Conservation (phyloP, 495 filamentous ascomycete species). For the Xylaria venustula region DNA sequence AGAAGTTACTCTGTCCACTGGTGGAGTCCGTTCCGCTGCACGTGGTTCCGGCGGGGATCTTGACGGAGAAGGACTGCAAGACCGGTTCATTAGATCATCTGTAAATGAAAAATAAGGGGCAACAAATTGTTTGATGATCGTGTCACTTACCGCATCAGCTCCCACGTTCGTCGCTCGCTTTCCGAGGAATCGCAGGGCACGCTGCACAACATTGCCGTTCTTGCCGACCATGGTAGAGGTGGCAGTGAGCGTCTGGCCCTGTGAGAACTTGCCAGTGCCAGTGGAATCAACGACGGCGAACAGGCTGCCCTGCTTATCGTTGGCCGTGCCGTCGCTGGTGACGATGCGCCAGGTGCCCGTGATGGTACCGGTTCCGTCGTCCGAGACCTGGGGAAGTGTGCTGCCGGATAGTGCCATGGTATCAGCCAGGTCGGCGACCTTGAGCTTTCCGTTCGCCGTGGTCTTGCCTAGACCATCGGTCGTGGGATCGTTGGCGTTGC, state of each 20-base stretch:
- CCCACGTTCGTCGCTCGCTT: slow-evolving; percentile 8
- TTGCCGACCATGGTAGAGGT: slow-evolving; percentile 6
- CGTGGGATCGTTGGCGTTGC: slow-evolving; percentile 4
- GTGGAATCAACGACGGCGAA: slow-evolving; percentile 7
- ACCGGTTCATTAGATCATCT: background rate
- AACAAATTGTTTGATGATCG: too few relatives aligned
- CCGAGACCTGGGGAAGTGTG: slow-evolving; percentile 8
- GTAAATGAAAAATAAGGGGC: background rate
- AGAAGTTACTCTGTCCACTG: slow-evolving; percentile 9
- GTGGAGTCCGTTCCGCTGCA: slow-evolving; percentile 2
- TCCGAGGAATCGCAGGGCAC: slow-evolving; percentile 1
- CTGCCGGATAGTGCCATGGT: slow-evolving; percentile 6
- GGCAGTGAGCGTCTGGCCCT: background rate
- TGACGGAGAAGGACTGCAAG: background rate
- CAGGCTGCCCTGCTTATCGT: slow-evolving; percentile 4
- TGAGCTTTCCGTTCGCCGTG: slow-evolving; percentile 5
- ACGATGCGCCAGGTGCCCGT: slow-evolving; percentile 7
- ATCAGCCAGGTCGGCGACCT: background rate
- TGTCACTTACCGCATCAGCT: slow-evolving; percentile 5
- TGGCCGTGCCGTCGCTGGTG: background rate
- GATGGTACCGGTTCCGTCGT: slow-evolving; percentile 5
- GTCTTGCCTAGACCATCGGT: slow-evolving; percentile 9
- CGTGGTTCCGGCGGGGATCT: slow-evolving; percentile 7
- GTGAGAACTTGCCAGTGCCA: slow-evolving; percentile 1
- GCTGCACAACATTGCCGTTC: slow-evolving; percentile 8